Base-by-base conservation (phyloP, 1,284 basidiomycete species). In the Malassezia sp. region DNA sequence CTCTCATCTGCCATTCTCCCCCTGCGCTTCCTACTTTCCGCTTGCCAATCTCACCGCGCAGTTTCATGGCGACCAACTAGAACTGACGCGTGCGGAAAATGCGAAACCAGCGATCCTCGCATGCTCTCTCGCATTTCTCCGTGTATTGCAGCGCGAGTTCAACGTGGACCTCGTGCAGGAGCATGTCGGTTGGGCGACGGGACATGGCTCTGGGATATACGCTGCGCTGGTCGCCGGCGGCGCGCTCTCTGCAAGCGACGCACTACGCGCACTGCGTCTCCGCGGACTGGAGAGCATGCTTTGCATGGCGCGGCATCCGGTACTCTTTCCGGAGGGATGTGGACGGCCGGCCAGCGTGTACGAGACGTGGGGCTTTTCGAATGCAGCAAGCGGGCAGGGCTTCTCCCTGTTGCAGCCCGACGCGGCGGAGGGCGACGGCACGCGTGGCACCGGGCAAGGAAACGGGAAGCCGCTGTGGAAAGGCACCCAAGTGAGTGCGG, bases 301-400 rank as follows among this genome's bases (percentile, higher is more conserved):
- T 15, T 60, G 54, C 37, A 52, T 64, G 1, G 43, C 38, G 22
- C 51, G 58, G 18, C 51, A 66, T 33, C 60, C 62, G 0, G 52
- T 57, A 0, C 55, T 68, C 14, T 70, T 68, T 45, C 67, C 67
- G 1, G 37, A 42, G 6, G 67, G 67, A 17, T 64, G 65, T 37
- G 42, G 49, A 30, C 57, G 49, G 33, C 67, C 65, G 0, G 60
- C 55, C 8, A 65, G 53, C 49, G 49, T 67, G 21, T 70, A 64
- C 48, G 65, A 67, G 45, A 67, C 65, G 10, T 68, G 67, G 67
- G 67, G 61, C 3, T 70, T 68, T 42, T 55, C 65, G 27, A 70
- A 68, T 17, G 59, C 66, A 3, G 62, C 61, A 1, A 59, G 52
- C 33, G 59, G 59, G 18, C 60, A 61, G 26, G 47, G 47, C 9